A percentile compares a stretch with the other conserved stretches of the same genome.
Conservation (phyloP, 2,329 filamentous ascomycete species). For the Aspergillus puulaauensis region DNA sequence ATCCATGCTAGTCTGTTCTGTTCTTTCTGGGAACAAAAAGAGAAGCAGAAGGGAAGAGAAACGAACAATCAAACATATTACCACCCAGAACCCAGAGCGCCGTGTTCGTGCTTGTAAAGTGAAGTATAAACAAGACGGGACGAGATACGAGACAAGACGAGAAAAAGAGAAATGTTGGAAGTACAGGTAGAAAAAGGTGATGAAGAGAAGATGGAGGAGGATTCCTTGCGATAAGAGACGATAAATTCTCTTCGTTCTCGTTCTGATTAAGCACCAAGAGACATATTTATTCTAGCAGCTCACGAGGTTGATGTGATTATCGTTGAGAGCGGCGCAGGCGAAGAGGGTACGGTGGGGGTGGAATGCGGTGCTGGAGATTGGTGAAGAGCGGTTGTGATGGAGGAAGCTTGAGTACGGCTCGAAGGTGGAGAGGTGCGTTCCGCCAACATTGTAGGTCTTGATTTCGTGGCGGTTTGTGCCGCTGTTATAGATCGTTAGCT, state of each 20-base stretch:
- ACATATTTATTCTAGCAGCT: constrained; percentile 51
- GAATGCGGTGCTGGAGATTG: constrained; percentile 88
- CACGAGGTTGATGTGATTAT: constrained; percentile 88
- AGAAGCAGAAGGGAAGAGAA: neutral
- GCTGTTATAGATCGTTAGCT: constrained; percentile 46
- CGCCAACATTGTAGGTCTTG: constrained; percentile 88
- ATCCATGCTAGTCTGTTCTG: neutral
- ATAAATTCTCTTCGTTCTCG: too few species aligned
- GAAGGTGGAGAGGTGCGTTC: constrained; percentile 73
- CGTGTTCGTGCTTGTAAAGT: neutral
- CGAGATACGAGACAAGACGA: neutral
- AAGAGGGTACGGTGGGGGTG: constrained; percentile 93
- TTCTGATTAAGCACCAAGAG: too few species aligned
- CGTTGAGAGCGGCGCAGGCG: constrained; percentile 80
- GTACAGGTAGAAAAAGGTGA: too few species aligned
- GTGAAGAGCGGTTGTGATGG: constrained; percentile 73
- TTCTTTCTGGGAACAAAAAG: neutral
- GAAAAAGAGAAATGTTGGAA: too few species aligned
- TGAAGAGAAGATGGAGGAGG: too few species aligned
- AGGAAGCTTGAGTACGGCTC: constrained; percentile 91
- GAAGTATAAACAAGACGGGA: neutral
- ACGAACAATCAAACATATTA: neutral
- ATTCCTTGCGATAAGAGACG: too few species aligned
- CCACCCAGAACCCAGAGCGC: neutral
- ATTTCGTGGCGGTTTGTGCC: constrained; percentile 86